phyloP scores from a whole-genome alignment of 2,329 filamentous ascomycete genomes.

The Lasiodiplodia gonubiensis region DNA sequence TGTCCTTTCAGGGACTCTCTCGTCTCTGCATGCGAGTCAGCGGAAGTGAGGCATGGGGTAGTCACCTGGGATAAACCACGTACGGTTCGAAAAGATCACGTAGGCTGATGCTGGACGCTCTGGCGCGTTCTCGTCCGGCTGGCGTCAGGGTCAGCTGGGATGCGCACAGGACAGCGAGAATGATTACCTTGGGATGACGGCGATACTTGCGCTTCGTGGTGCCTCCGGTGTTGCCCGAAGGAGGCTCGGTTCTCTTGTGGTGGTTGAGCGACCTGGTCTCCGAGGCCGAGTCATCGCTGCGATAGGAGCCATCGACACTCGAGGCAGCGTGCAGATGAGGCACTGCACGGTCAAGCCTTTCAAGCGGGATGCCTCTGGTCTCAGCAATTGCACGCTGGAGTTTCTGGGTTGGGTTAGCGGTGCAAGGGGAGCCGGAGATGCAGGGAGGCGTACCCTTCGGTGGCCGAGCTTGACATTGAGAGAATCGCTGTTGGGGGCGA shows the following conservation, averaged over 20 bases:
- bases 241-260: slow-evolving; percentile 48
- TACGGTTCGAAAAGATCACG: slow-evolving; percentile 84
- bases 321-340: slow-evolving; percentile 29
- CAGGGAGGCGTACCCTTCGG: slow-evolving; percentile 65
- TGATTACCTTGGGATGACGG: slow-evolving; percentile 73
- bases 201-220: slow-evolving; percentile 74
- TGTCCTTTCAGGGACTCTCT: slow-evolving; percentile 78
- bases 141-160: slow-evolving; percentile 20
- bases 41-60: neutral
- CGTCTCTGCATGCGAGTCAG: slow-evolving; percentile 60
- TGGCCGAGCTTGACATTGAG: slow-evolving; percentile 81
- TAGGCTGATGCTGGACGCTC: slow-evolving; percentile 82
- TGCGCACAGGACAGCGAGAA: neutral
- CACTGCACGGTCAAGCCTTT: slow-evolving; percentile 17
- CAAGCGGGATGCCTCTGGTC: slow-evolving; percentile 61
- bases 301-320: slow-evolving; percentile 60
- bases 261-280: slow-evolving; percentile 54
- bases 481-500: slow-evolving; percentile 61
- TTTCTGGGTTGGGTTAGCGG: slow-evolving; percentile 59
- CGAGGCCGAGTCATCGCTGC: slow-evolving; percentile 59
- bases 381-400: slow-evolving; percentile 83
- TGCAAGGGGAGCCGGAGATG: neutral
- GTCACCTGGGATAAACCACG: slow-evolving; percentile 42
- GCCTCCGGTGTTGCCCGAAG: slow-evolving; percentile 39
- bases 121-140: slow-evolving; percentile 80